These are phyloP conservation scores for Microcyclosporella mali DNA, from an alignment of 2,329 filamentous ascomycete species.

Conservation along the genomic window DNA sequence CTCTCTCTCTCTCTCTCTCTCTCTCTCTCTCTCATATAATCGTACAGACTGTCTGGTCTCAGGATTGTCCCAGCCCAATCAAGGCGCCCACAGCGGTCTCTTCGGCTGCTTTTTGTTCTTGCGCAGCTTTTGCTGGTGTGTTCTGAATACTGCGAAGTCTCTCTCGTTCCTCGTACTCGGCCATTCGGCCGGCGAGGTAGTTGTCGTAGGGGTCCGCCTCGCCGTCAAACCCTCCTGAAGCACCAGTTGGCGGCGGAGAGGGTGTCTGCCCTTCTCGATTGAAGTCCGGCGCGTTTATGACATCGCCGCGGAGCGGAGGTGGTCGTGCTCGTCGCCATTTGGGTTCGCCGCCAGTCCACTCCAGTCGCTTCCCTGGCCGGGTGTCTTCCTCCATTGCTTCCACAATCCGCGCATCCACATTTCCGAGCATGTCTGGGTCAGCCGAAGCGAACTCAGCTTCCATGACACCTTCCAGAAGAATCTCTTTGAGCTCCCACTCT, in stretches of 20 bases:
- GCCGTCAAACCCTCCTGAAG: constrained; percentile 28
- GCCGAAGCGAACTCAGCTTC: constrained; percentile 58
- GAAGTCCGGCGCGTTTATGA: constrained; percentile 11
- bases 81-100: constrained; percentile 24
- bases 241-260: constrained; percentile 27
- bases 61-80: constrained; percentile 15
- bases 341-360: constrained; percentile 22
- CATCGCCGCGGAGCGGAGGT: constrained; percentile 2
- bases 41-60: not conserved
- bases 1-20: no score
- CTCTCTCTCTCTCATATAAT: no score
- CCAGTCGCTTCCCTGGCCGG: constrained; percentile 28
- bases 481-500: constrained; percentile 76
- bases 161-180: constrained; percentile 25
- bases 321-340: constrained; percentile 15
- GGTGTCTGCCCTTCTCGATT: constrained; percentile 11
- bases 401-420: constrained; percentile 29
- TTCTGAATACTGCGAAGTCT: constrained; percentile 19
- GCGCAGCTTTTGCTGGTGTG: constrained; percentile 20
- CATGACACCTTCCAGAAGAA: constrained; percentile 67
- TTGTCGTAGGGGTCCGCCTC: constrained; percentile 32
- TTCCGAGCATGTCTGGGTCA: constrained; percentile 30
- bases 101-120: constrained; percentile 15
- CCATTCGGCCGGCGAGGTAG: constrained; percentile 26
- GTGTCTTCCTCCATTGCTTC: constrained; percentile 35